Percentiles rank a stretch among this genome's conserved stretches.
Evolutionary conservation across 2,329 filamentous ascomycete species (phyloP).

Genomic region (Lasiodiplodia gonubiensis): DNA sequence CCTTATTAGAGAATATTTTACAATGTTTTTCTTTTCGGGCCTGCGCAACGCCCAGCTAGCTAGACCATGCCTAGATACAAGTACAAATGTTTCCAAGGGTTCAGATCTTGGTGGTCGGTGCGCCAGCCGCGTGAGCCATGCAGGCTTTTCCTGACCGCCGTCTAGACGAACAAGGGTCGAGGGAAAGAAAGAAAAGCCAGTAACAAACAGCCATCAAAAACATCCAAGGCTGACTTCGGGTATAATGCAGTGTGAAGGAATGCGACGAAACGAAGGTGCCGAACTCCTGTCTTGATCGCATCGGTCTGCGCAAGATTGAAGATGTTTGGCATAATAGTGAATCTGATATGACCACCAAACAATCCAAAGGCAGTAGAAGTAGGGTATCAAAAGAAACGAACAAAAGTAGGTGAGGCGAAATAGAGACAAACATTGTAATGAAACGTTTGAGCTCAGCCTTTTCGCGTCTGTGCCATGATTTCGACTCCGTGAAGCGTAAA

Average conservation of each 20-base stretch:
- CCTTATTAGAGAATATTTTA: conserved; percentile 9
- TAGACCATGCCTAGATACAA: conserved; percentile 22
- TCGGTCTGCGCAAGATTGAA: conserved; percentile 10
- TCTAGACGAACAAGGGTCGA: not conserved
- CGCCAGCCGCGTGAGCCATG: conserved; percentile 12
- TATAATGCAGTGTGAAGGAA: conserved; percentile 25
- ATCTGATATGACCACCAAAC: conserved; percentile 20
- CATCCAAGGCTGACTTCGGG: conserved; percentile 18
- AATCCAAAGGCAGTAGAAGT: conserved; percentile 20
- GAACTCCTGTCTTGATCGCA: conserved; percentile 19
- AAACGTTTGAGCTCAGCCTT: conserved; percentile 9
- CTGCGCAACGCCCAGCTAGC: conserved; percentile 7
- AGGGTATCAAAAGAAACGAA: conserved; percentile 29
- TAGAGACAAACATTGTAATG: conserved; percentile 4
- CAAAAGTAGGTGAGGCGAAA: conserved; percentile 8
- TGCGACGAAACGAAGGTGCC: conserved; percentile 24
- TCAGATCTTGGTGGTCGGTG: not conserved
- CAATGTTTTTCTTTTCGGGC: conserved; percentile 21
- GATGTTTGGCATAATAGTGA: conserved; percentile 6
- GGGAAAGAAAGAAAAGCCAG: not conserved
- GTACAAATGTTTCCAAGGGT: conserved; percentile 9
- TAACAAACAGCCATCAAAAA: conserved; percentile 5
- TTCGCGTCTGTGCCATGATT: not conserved
- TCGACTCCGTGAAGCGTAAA: not conserved
- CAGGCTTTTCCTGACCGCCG: conserved; percentile 6